These are phyloP conservation scores for Aquanectria penicillioides DNA, from an alignment of 2,329 filamentous ascomycete species.

Conservation along the genomic window DNA sequence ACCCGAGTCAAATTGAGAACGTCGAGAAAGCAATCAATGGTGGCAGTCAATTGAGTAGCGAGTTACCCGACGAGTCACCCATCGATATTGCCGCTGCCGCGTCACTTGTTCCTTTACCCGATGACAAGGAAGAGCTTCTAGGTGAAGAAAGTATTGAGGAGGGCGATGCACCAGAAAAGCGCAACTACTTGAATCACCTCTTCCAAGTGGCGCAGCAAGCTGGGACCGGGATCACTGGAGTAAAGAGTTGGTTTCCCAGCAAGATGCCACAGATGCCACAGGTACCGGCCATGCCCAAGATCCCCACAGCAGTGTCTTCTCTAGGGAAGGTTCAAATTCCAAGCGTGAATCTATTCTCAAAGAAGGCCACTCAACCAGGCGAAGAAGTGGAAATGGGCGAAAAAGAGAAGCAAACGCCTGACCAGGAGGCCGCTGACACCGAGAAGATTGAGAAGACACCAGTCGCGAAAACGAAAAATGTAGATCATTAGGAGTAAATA, in stretches of 20 bases:
- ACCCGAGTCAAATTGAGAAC: conserved; percentile 28
- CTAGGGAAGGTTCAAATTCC: conserved; percentile 34
- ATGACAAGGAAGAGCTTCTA: conserved; percentile 48
- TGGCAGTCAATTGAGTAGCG: conserved; percentile 5
- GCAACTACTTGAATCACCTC: conserved; percentile 60
- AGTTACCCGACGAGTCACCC: conserved; percentile 50
- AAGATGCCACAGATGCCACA: conserved; percentile 50
- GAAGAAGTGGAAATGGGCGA: conserved; percentile 17
- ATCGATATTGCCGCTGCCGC: conserved; percentile 64
- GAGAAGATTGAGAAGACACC: neutral
- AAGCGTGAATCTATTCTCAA: conserved; percentile 43
- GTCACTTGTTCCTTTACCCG: conserved; percentile 59
- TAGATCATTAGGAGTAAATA: neutral
- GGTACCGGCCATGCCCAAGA: conserved; percentile 42
- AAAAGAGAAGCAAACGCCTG: too few relatives aligned
- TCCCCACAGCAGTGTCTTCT: conserved; percentile 45
- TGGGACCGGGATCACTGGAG: conserved; percentile 49
- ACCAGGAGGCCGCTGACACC: neutral
- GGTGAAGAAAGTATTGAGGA: conserved; percentile 45
- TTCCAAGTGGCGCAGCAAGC: conserved; percentile 60
- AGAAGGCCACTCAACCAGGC: conserved; percentile 23
- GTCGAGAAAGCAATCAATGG: conserved; percentile 10
- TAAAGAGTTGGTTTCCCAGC: conserved; percentile 57
- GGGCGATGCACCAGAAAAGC: conserved; percentile 48
- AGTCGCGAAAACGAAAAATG: neutral